phyloP scores from a whole-genome alignment of 2,329 filamentous ascomycete species.

The Pezicula carpinea region DNA sequence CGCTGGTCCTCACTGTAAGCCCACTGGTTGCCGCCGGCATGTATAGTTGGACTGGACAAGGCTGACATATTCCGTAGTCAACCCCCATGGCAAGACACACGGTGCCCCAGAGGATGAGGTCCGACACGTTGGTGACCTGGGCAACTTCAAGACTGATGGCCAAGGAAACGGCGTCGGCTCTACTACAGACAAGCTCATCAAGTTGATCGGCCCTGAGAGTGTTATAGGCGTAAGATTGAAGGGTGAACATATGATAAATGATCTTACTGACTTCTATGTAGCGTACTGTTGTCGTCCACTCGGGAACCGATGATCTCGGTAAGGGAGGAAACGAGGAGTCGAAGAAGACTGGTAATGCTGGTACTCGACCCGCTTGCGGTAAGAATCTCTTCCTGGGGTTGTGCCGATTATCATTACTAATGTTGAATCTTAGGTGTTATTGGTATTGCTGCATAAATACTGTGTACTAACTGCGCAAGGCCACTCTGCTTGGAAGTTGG shows the following conservation, averaged over 20 bases:
- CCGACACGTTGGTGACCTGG: conserved; percentile 95
- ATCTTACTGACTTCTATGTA: conserved; percentile 33
- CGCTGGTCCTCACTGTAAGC: conserved; percentile 92
- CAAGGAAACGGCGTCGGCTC: conserved; percentile 87
- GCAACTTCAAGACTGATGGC: conserved; percentile 93
- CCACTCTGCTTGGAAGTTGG: neutral
- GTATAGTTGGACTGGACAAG: conserved; percentile 1
- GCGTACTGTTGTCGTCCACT: conserved; percentile 94
- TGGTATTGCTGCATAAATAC: conserved; percentile 70
- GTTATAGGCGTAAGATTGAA: conserved; percentile 72
- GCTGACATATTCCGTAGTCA: conserved; percentile 58
- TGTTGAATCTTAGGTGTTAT: conserved; percentile 62
- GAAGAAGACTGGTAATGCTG: conserved; percentile 97
- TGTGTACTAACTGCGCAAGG: neutral
- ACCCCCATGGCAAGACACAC: conserved; percentile 89
- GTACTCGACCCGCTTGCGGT: conserved; percentile 90
- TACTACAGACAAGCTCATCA: conserved; percentile 75
- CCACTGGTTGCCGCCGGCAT: neutral
- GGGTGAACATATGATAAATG: neutral
- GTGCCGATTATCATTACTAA: conserved; percentile 5
- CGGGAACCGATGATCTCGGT: conserved; percentile 93
- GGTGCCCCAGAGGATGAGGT: conserved; percentile 77
- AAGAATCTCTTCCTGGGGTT: conserved; percentile 32
- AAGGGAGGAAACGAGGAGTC: conserved; percentile 89
- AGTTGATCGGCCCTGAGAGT: conserved; percentile 94